A percentile compares a stretch with the other conserved stretches of the same genome.
These are phyloP conservation scores for Trypanosoma caninum DNA, from an alignment of 208 protist genomes.

Conservation along the genomic window DNA sequence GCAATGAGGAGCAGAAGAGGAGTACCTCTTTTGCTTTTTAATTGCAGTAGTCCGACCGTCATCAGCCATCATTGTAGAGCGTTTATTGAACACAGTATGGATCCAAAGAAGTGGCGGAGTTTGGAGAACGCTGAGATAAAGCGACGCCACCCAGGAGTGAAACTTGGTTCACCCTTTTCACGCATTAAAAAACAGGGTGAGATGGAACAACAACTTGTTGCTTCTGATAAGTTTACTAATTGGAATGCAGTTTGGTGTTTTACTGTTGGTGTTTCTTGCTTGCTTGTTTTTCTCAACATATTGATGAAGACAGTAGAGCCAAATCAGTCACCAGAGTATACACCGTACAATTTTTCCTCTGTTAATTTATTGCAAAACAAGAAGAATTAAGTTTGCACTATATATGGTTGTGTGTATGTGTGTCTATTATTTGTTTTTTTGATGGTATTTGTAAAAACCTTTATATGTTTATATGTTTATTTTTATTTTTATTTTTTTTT, in stretches of 20 bases:
- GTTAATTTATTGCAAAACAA: not conserved
- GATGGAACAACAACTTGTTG: slow-evolving; percentile 44
- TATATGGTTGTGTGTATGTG: no score
- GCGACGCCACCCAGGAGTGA: slow-evolving; percentile 58
- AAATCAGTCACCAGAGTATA: slow-evolving; percentile 61
- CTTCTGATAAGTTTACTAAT: slow-evolving; percentile 62
- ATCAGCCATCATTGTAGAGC: not conserved
- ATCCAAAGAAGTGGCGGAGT: slow-evolving; percentile 67
- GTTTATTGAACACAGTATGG: slow-evolving; percentile 63
- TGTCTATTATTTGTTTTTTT: not conserved
- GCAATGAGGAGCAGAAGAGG: not conserved
- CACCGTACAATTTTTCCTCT: slow-evolving; percentile 30
- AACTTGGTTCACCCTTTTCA: slow-evolving; percentile 47
- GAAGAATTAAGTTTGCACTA: no score
- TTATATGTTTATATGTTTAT: not conserved
- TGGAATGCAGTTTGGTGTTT: slow-evolving; percentile 45
- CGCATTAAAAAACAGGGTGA: slow-evolving; percentile 35
- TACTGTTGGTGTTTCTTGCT: slow-evolving; percentile 28
- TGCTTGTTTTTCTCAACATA: slow-evolving; percentile 52
- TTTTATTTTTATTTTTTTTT: not conserved
- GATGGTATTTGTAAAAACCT: not conserved
- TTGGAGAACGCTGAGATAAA: slow-evolving; percentile 55
- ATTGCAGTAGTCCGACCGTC: no score
- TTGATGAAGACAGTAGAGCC: slow-evolving; percentile 61
- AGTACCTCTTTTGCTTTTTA: no score